Evolutionary conservation across 2,329 filamentous ascomycete species (phyloP).

Genomic region (Ceratocystis destructans): DNA sequence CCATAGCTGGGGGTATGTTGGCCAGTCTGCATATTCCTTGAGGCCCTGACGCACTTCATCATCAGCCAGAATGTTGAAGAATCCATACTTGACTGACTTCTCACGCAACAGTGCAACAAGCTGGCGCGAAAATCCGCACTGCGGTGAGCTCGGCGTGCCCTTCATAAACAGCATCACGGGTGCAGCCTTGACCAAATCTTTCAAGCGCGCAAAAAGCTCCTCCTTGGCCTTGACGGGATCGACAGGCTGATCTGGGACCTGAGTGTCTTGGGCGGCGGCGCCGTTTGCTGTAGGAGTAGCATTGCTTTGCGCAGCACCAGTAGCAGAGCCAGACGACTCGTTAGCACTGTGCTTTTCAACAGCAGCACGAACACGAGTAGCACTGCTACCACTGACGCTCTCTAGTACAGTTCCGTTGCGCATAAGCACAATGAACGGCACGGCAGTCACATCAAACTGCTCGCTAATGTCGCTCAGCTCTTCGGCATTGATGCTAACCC

Average conservation of each 20-base stretch:
- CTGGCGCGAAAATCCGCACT: slow-evolving; percentile 88
- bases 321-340: slow-evolving; percentile 23
- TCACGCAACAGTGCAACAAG: slow-evolving; percentile 76
- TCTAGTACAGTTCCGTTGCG: slow-evolving; percentile 64
- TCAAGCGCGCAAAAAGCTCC: slow-evolving; percentile 67
- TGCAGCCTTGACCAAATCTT: slow-evolving; percentile 80
- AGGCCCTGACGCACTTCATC: slow-evolving; percentile 92
- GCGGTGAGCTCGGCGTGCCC: slow-evolving; percentile 73
- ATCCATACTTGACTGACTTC: slow-evolving; percentile 86
- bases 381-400: slow-evolving; percentile 80
- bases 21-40: slow-evolving; percentile 98
- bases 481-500: slow-evolving; percentile 88
- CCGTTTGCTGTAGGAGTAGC: slow-evolving; percentile 28
- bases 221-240: slow-evolving; percentile 57
- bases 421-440: slow-evolving; percentile 79
- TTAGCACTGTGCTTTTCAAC: slow-evolving; percentile 62
- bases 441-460: slow-evolving; percentile 82
- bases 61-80: slow-evolving; percentile 97
- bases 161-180: slow-evolving; percentile 85
- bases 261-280: background rate
- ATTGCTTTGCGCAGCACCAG: slow-evolving; percentile 26
- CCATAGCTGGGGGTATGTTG: slow-evolving; percentile 93
- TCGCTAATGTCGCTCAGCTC: slow-evolving; percentile 86
- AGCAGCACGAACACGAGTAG: slow-evolving; percentile 66
- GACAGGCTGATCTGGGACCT: slow-evolving; percentile 23